A percentile compares a stretch with the other conserved stretches of the same genome.
Evolutionary conservation across 352 stramenopile species (phyloP).

Genomic region (Phytophthora tubulina): DNA sequence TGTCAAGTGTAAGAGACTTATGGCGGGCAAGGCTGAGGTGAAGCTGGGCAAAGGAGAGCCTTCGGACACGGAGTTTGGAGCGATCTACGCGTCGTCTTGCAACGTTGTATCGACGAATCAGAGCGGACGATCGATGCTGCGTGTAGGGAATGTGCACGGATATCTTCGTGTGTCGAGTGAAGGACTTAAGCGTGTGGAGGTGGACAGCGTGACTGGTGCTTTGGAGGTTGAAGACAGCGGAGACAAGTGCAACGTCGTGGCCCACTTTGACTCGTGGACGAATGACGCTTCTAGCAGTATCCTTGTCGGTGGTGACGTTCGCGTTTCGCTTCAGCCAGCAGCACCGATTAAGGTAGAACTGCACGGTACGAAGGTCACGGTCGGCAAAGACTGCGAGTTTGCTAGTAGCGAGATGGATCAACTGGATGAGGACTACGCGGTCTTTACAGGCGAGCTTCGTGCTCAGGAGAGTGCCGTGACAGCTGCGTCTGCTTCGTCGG

Average conservation of each 20-base stretch:
- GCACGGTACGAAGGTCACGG: conserved; percentile 58
- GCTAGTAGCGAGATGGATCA: conserved; percentile 64
- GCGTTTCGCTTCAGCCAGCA: conserved; percentile 72
- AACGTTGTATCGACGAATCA: conserved; percentile 53
- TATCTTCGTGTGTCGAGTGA: conserved; percentile 70
- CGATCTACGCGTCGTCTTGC: conserved; percentile 76
- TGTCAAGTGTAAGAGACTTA: conserved; percentile 71
- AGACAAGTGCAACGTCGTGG: conserved; percentile 54
- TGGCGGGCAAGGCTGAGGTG: conserved; percentile 60
- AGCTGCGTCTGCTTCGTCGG: conserved; percentile 34
- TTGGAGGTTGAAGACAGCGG: conserved; percentile 80
- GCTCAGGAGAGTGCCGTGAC: conserved; percentile 25
- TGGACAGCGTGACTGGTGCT: conserved; percentile 76
- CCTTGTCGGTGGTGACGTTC: conserved; percentile 68
- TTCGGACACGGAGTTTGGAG: conserved; percentile 57
- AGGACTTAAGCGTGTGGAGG: conserved; percentile 51
- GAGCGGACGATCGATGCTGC: conserved; percentile 37
- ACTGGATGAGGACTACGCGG: conserved; percentile 77
- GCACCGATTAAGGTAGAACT: conserved; percentile 69
- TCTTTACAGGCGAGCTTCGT: conserved; percentile 68
- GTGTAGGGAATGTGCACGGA: conserved; percentile 76
- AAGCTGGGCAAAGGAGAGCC: conserved; percentile 58
- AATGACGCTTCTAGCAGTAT: conserved; percentile 61
- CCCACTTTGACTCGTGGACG: conserved; percentile 83
- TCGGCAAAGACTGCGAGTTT: conserved; percentile 60